Base-by-base conservation (phyloP, 2,329 filamentous ascomycete genomes). In the Pseudogymnoascus verrucosus region DNA sequence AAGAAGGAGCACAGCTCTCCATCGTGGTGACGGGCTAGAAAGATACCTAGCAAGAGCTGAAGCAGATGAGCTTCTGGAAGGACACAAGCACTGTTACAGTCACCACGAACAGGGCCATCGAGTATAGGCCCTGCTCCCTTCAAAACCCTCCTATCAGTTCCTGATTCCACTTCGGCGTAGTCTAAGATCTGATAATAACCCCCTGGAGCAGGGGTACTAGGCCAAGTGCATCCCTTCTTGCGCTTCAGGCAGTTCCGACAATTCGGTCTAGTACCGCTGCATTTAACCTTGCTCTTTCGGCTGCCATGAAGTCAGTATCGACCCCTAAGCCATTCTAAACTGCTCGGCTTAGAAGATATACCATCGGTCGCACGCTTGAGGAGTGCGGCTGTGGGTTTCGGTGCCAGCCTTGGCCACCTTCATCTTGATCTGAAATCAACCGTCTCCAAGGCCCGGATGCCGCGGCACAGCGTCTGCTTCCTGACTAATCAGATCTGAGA, bases 291-390 rank as follows among this genome's bases (percentile, higher is more conserved):
- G 51, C 47, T 63, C 39, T 42, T 51, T 23, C 64, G 64, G 31
- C 64, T 65, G 12, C 10, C 23, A 7, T n/a, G 6, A 11, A 54
- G 60, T 62, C n/a, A 31, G 60, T 3, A 62, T 16, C 28, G 7
- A 19, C 5, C 1, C 57, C n/a, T 28, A 7, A 23, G n/a, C 10
- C 12, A 23, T n/a, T 5, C 7, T 11, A 60, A 14, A 19, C 14
- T 14, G 11, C 5, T 2, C n/a, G 12, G 14, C 59, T n/a, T 10
- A 54, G 37, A 40, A 62, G 4, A 47, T 62, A 60, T 39, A 60
- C 64, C 64, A 65, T 65, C 64, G 60, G 12, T 65, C 64, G 31
- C 64, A 65, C 16, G 61, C 64, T 26, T 65, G 64, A 4, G 64
- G 64, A 44, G 64, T 65, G 12, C 64, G 63, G 21, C 42, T 16